phyloP scores from a whole-genome alignment of 805 yeast species.

The Scheffersomyces amazonensis region DNA sequence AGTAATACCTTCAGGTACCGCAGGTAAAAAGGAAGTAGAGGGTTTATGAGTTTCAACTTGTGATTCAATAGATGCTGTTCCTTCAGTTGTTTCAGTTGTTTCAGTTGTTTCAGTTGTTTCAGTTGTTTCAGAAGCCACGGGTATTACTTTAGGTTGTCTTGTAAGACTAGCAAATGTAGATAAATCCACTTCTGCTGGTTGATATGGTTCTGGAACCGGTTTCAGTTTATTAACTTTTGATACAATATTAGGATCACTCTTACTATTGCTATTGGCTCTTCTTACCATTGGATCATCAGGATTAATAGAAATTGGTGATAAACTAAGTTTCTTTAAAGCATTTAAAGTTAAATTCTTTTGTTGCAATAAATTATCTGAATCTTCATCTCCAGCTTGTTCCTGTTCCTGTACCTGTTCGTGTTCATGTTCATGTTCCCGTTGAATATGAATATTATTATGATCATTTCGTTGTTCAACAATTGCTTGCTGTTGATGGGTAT shows the following conservation, averaged over 20 bases:
- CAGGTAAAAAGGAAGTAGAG: conserved; percentile 3
- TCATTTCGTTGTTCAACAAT: conserved; percentile 2
- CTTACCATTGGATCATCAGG: conserved; percentile 15
- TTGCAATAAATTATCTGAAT: conserved; percentile 36
- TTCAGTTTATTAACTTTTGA: conserved; percentile 2
- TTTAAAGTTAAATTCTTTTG: conserved; percentile 42
- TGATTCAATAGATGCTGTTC: not conserved
- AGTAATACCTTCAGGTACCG: conserved; percentile 7
- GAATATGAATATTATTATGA: not conserved
- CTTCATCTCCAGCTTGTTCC: conserved; percentile 6
- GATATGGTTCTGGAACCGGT: conserved; percentile 28
- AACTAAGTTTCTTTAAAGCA: conserved; percentile 41
- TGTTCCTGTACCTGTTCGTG: not conserved
- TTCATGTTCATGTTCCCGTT: not conserved
- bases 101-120: not conserved
- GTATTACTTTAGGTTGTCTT: conserved; percentile 32
- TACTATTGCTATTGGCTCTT: not conserved
- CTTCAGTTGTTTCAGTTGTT: not conserved
- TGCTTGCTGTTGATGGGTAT: conserved; percentile 12
- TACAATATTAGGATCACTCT: not conserved
- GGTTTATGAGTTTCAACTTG: not conserved
- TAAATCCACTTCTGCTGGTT: conserved; percentile 46
- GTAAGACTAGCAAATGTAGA: conserved; percentile 43
- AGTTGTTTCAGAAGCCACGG: conserved; percentile 2
- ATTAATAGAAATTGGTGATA: conserved; percentile 39